phyloP scores from a whole-genome alignment of 805 yeast genomes.

The Ogataea pini region DNA sequence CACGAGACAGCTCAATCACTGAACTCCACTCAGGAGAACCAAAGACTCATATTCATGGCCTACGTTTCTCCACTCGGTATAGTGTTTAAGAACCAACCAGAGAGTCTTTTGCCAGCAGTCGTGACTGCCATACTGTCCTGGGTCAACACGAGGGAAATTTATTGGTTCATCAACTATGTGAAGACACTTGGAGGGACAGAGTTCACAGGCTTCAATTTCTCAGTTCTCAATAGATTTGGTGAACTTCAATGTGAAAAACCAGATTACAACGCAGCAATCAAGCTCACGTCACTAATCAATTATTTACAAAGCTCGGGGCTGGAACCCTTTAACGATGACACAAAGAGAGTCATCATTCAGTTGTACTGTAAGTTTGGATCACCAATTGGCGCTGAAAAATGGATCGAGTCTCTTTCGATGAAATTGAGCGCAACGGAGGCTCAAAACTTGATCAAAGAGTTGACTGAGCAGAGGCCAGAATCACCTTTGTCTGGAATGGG shows the following conservation, averaged over 20 bases:
- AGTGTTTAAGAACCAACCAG: conserved; percentile 12
- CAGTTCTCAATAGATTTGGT: conserved; percentile 11
- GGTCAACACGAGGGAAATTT: conserved; percentile 20
- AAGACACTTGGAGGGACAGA: conserved; percentile 3
- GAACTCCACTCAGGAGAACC: conserved; percentile 17
- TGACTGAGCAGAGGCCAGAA: neutral
- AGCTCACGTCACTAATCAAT: conserved; percentile 25
- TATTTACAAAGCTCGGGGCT: conserved; percentile 12
- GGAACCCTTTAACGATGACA: conserved; percentile 13
- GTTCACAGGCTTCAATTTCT: conserved; percentile 5
- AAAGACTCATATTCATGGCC: conserved; percentile 28
- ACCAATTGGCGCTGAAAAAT: conserved; percentile 28
- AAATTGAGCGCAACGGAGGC: conserved; percentile 12
- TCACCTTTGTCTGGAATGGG: conserved; percentile 11
- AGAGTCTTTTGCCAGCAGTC: conserved; percentile 11
- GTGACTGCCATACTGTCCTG: conserved; percentile 17
- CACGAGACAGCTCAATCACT: conserved; percentile 16
- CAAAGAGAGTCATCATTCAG: conserved; percentile 16
- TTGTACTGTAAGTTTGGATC: conserved; percentile 26
- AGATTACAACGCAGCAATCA: conserved; percentile 16
- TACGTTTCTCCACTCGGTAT: conserved; percentile 20
- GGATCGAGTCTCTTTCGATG: conserved; percentile 17
- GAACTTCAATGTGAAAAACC: conserved; percentile 6
- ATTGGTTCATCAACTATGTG: conserved; percentile 27
- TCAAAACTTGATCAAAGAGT: conserved; percentile 1